phyloP scores from a whole-genome alignment of 116 monocot species.

The Trichopus zeylanicus region DNA sequence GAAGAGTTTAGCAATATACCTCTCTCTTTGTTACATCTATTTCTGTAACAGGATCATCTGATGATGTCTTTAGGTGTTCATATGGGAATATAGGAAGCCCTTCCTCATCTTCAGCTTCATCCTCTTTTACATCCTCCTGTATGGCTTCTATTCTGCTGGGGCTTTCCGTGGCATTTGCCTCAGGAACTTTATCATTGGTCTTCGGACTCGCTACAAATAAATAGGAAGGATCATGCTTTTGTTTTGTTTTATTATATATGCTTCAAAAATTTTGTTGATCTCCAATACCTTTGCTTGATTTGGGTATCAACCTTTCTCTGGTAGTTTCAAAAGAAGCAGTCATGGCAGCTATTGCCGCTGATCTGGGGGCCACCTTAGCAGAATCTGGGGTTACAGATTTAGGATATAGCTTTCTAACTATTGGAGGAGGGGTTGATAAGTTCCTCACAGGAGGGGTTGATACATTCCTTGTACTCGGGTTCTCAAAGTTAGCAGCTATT shows the following conservation, averaged over 20 bases:
- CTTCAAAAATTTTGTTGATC: neutral
- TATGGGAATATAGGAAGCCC: slow-evolving; percentile 61
- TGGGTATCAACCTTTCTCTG: slow-evolving; percentile 34
- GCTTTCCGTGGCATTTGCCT: slow-evolving; percentile 27
- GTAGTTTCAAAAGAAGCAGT: slow-evolving; percentile 58
- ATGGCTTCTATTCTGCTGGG: slow-evolving; percentile 30
- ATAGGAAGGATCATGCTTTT: slow-evolving; percentile 3
- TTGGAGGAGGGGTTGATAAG: slow-evolving; percentile 88
- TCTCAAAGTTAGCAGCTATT: slow-evolving; percentile 84
- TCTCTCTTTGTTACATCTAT: slow-evolving; percentile 88
- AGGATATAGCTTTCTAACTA: slow-evolving; percentile 59
- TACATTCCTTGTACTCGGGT: slow-evolving; percentile 47
- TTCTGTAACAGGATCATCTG: slow-evolving; percentile 59
- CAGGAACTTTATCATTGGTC: slow-evolving; percentile 28
- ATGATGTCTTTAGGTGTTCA: slow-evolving; percentile 48
- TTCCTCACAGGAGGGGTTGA: too few species aligned
- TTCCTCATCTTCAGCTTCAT: slow-evolving; percentile 56
- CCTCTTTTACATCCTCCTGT: slow-evolving; percentile 58
- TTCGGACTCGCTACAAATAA: slow-evolving; percentile 32
- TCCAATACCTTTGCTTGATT: slow-evolving; percentile 45
- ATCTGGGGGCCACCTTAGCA: slow-evolving; percentile 29
- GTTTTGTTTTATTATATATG: neutral
- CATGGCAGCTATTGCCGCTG: slow-evolving; percentile 54
- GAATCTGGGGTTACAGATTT: slow-evolving; percentile 48
- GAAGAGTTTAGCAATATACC: slow-evolving; percentile 22